A percentile compares a stretch with the other conserved stretches of the same genome.
phyloP scores from a whole-genome alignment of 2,329 filamentous ascomycete genomes.

The Talaromyces sp. region DNA sequence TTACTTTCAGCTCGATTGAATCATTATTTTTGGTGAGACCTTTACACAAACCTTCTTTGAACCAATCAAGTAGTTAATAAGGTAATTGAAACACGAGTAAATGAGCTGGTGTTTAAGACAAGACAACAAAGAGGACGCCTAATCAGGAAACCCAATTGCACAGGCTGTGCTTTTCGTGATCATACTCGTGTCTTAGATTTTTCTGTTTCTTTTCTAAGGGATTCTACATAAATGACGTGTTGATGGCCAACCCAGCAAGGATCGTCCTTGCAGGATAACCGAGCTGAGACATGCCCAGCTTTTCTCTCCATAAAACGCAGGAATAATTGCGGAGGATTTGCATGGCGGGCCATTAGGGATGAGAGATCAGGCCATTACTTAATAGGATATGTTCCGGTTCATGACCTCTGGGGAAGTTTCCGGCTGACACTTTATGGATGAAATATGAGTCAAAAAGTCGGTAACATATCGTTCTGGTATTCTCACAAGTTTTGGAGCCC shows the following conservation, averaged over 20 bases:
- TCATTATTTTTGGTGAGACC: neutral
- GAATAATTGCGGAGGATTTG: neutral
- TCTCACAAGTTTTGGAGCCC: neutral
- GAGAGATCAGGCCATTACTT: neutral
- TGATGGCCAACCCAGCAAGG: neutral
- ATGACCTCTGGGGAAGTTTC: neutral
- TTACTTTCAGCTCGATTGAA: neutral
- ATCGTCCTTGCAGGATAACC: neutral
- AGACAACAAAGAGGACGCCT: neutral
- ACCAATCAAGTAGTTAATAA: neutral
- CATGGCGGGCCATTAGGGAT: neutral
- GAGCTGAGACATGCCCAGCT: slow-evolving; percentile 1
- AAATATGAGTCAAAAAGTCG: neutral
- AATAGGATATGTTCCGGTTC: neutral
- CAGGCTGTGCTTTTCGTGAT: neutral
- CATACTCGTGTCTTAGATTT: neutral
- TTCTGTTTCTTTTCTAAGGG: neutral
- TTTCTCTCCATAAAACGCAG: neutral
- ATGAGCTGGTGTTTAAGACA: neutral
- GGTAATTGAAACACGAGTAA: neutral
- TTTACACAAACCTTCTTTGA: neutral
- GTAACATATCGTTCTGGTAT: neutral
- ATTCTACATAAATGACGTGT: slow-evolving; percentile 1
- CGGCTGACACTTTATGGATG: neutral
- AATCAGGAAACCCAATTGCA: neutral